Conservation (phyloP, 176 grass and related monocot genomes). For the Avena atlantica region DNA sequence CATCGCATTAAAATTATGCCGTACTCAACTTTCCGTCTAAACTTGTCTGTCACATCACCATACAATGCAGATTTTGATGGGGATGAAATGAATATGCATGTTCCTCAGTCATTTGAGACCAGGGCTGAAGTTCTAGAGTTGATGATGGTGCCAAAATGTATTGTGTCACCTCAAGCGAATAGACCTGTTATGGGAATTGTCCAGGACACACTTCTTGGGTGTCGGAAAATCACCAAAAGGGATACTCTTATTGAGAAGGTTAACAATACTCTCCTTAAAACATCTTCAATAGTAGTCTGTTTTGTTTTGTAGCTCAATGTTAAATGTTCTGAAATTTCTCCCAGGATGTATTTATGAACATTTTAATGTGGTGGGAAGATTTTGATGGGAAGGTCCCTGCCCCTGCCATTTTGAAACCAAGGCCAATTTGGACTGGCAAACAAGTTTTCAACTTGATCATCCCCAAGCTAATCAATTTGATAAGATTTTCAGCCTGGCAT, state of each 20-base stretch:
- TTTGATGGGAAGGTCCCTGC: conserved; percentile 98
- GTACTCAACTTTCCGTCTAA: conserved; percentile 94
- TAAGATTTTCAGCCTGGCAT: conserved; percentile 91
- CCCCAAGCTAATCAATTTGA: conserved; percentile 95
- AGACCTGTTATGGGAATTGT: conserved; percentile 98
- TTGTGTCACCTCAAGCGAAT: conserved; percentile 94
- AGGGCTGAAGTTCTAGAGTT: conserved; percentile 93
- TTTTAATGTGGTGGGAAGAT: conserved; percentile 99
- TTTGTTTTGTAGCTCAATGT: conserved; percentile 30
- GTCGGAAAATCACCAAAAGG: conserved; percentile 96
- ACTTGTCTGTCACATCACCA: conserved; percentile 93
- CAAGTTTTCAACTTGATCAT: conserved; percentile 99
- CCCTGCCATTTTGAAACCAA: conserved; percentile 89
- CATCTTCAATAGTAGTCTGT: conserved; percentile 13
- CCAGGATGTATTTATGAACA: conserved; percentile 99
- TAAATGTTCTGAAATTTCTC: conserved; percentile 35
- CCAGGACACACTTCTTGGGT: conserved; percentile 89
- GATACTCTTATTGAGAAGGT: conserved; percentile 99
- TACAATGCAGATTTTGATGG: conserved; percentile 99
- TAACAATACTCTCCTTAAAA: neutral
- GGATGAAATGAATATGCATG: conserved; percentile 99
- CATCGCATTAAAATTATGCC: conserved; percentile 99
- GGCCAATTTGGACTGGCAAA: conserved; percentile 96
- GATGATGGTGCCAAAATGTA: conserved; percentile 99
- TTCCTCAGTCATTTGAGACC: conserved; percentile 97